Conservation (phyloP, 495 filamentous ascomycete species). For the Pyrenula aspistea region DNA sequence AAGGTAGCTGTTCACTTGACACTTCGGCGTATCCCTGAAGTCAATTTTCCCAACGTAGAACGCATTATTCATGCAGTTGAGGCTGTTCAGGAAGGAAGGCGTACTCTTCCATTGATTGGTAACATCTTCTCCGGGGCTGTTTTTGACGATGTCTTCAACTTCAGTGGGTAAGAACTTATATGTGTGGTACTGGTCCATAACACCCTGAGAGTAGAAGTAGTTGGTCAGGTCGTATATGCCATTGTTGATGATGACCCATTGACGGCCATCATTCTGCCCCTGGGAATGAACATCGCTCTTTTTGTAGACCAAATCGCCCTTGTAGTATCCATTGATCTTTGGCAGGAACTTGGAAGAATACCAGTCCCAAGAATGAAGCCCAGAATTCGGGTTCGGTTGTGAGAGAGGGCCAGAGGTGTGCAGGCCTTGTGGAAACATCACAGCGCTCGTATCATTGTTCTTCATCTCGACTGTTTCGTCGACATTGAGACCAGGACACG, state of each 20-base stretch:
- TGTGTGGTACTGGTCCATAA: conserved; percentile 28
- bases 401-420: conserved; percentile 55
- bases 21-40: conserved; percentile 64
- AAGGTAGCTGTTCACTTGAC: conserved; percentile 86
- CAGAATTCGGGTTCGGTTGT: conserved; percentile 37
- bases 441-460: conserved; percentile 48
- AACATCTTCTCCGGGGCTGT: conserved; percentile 69
- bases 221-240: conserved; percentile 82
- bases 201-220: conserved; percentile 63
- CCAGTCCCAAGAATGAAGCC: conserved; percentile 57
- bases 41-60: conserved; percentile 79
- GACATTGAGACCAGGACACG: conserved; percentile 56
- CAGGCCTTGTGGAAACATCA: conserved; percentile 29
- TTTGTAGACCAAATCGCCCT: conserved; percentile 76
- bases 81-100: conserved; percentile 36
- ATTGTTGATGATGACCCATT: conserved; percentile 67
- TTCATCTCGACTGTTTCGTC: conserved; percentile 36
- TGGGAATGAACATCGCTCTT: conserved; percentile 31
- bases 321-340: conserved; percentile 71
- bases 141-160: conserved; percentile 52
- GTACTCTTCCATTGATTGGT: conserved; percentile 48
- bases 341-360: conserved; percentile 64
- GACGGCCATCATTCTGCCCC: conserved; percentile 54
- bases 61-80: conserved; percentile 69
- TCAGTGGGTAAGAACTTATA: conserved; percentile 59